Evolutionary conservation across 495 filamentous ascomycete species (phyloP).

Genomic region (Rostrohypoxylon terebratum): DNA sequence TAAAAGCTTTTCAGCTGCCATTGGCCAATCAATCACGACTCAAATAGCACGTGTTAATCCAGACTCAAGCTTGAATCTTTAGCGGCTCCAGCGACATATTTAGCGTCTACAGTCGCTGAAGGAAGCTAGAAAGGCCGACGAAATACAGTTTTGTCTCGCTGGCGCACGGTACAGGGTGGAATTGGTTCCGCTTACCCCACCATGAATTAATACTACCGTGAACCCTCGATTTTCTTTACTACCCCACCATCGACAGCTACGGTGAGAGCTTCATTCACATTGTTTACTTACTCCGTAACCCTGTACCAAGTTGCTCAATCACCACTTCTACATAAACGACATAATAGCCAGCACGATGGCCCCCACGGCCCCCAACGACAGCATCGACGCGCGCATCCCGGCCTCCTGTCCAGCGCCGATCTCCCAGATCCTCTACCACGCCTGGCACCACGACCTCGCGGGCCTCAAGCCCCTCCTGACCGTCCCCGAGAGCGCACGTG

Average conservation of each 20-base stretch:
- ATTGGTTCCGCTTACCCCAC: slow-evolving; percentile 25
- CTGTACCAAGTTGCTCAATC: neutral
- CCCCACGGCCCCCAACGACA: slow-evolving; percentile 50
- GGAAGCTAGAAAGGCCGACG: slow-evolving; percentile 16
- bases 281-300: neutral
- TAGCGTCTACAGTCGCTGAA: slow-evolving; percentile 23
- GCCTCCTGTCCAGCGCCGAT: slow-evolving; percentile 57
- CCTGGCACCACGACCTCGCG: slow-evolving; percentile 82
- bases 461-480: slow-evolving; percentile 80
- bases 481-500: slow-evolving; percentile 71
- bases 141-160: slow-evolving; percentile 22
- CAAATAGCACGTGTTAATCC: slow-evolving; percentile 37
- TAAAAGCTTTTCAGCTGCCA: slow-evolving; percentile 15
- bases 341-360: neutral
- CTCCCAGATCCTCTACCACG: slow-evolving; percentile 76
- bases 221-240: slow-evolving; percentile 29
- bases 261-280: slow-evolving; percentile 1
- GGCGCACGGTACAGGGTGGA: neutral
- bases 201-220: neutral
- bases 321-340: neutral
- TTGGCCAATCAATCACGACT: slow-evolving; percentile 41
- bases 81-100: slow-evolving; percentile 11
- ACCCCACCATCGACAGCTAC: slow-evolving; percentile 29
- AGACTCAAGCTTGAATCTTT: slow-evolving; percentile 29
- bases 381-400: slow-evolving; percentile 59